Base-by-base conservation (phyloP, 2,329 filamentous ascomycete genomes). In the Coleophoma crateriformis region DNA sequence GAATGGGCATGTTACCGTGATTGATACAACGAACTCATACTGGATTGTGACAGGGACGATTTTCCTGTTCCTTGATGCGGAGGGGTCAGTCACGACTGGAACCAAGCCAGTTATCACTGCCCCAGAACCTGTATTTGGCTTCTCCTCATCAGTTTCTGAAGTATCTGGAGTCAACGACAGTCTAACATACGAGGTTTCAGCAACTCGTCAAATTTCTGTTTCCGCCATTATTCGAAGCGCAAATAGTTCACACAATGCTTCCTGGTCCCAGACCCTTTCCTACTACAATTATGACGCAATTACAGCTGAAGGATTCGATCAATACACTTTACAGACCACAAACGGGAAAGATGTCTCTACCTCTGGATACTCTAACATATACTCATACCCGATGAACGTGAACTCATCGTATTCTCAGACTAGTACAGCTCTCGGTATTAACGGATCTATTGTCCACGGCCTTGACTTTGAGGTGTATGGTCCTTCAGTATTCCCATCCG, bases 21-120 rank as follows among this genome's bases (percentile, higher is more conserved):
- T 77, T 0, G 63, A 74, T 14, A 74, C 71, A 0, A 78, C 85
- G 3, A 77, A 73, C 22, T 76, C 74, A 48, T 81, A 81, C 60
- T 92, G 87, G 88, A 75, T 86, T 10, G 75, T 91, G 1, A 85
- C 82, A 0, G 88, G 85, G 38, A 91, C 90, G 64, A 71, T 90
- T 11, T 90, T 91, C 63, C 60, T 90, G 12, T 91, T 87, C 80
- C 71, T 84, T 0, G 81, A 84, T 4, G 54, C 64, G 1, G 62
- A 64, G 7, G 68, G 65, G 6, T 73, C 71, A 22, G 63, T 78
- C 45, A 82, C 79, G 0, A 81, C 74, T 0, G 77, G 76, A 7
- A 63, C 59, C 0, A 40, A 61, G 6, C 68, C 70, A 0, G 57
- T 15, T 1, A 54, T 70, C 12, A 41, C 53, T 3, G 52, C 46